Evolutionary conservation across 306 rosid species (phyloP).

Genomic region (Glycyrrhiza uralensis): DNA sequence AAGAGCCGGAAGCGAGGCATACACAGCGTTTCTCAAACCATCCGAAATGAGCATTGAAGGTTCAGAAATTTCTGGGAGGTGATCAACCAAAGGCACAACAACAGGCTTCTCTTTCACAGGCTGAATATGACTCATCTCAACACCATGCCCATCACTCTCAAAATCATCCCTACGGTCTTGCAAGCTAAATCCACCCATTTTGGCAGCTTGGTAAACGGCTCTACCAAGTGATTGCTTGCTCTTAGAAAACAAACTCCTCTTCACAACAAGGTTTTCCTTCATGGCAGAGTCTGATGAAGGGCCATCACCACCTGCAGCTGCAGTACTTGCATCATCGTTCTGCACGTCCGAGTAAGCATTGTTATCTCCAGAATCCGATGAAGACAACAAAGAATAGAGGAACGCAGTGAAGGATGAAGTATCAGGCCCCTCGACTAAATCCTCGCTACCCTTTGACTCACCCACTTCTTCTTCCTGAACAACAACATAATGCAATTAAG

Average conservation of each 20-base stretch:
- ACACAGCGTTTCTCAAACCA: conserved; percentile 47
- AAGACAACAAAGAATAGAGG: conserved; percentile 65
- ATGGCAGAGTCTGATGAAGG: conserved; percentile 25
- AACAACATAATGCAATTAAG: not conserved
- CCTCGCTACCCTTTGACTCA: conserved; percentile 34
- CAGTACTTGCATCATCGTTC: conserved; percentile 34
- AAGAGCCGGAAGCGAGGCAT: conserved; percentile 74
- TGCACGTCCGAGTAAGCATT: conserved; percentile 23
- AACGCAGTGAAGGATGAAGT: conserved; percentile 88
- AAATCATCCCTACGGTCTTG: conserved; percentile 39
- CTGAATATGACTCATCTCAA: conserved; percentile 56
- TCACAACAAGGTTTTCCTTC: conserved; percentile 49
- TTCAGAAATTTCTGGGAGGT: conserved; percentile 54
- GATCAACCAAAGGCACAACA: conserved; percentile 29
- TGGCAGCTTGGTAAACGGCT: conserved; percentile 55
- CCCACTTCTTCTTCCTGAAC: conserved; percentile 50
- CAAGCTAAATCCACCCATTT: conserved; percentile 51
- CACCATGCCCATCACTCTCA: conserved; percentile 34
- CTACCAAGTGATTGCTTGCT: conserved; percentile 63
- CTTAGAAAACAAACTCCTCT: conserved; percentile 58
- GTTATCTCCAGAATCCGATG: conserved; percentile 47
- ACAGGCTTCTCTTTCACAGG: conserved; percentile 40
- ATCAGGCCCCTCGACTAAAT: conserved; percentile 69
- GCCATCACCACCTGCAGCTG: not conserved
- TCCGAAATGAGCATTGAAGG: conserved; percentile 67